phyloP scores from a whole-genome alignment of 441 rosid species.

The Metrosideros polymorpha region DNA sequence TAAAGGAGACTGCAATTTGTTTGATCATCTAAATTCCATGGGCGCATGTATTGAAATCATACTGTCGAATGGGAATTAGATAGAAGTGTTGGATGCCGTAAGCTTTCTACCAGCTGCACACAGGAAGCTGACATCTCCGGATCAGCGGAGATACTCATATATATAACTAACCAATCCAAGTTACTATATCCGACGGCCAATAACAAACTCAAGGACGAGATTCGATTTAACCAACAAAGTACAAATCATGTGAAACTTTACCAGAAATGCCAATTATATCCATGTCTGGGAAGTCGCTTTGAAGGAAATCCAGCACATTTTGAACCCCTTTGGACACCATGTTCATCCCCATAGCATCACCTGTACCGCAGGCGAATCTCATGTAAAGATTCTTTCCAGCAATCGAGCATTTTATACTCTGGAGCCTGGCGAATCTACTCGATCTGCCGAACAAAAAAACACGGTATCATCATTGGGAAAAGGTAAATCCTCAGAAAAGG shows the following conservation, averaged over 20 bases:
- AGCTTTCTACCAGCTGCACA: not conserved
- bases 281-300: constrained; percentile 13
- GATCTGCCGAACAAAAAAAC: not conserved
- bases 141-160: not conserved
- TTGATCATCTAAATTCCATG: not conserved
- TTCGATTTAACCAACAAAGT: not conserved
- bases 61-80: not conserved
- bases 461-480: not conserved
- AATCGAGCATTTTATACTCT: constrained; percentile 1
- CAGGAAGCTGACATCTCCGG: not conserved
- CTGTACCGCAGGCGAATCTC: constrained; percentile 12
- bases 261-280: constrained; percentile 15
- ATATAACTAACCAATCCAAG: not conserved
- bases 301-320: constrained; percentile 10
- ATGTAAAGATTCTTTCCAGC: constrained; percentile 16
- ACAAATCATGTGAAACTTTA: not conserved
- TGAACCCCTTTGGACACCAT: constrained; percentile 17
- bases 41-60: not conserved
- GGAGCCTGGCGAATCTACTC: constrained; percentile 13
- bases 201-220: not conserved
- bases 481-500: not conserved
- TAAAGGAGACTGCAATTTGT: not conserved
- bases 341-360: constrained; percentile 20
- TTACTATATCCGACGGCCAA: not conserved
- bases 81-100: not conserved